A percentile compares a stretch with the other conserved stretches of the same genome.
These are phyloP conservation scores for Cutaneotrichosporon dermatis DNA, from an alignment of 1,284 basidiomycete genomes.

Conservation along the genomic window DNA sequence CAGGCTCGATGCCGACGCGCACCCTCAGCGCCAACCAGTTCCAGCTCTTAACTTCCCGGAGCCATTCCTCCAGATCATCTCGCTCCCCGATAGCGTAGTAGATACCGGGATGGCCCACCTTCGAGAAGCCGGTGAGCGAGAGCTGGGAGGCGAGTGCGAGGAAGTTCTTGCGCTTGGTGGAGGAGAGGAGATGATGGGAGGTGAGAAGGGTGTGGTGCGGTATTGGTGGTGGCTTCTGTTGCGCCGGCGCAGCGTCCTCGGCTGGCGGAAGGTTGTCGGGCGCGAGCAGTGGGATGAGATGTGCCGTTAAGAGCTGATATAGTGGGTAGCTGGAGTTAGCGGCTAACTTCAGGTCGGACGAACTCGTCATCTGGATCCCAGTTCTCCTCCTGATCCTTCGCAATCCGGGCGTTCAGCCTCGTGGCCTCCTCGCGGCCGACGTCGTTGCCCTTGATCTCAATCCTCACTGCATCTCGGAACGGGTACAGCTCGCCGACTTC, in stretches of 20 bases:
- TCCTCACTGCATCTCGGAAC: conserved; percentile 11
- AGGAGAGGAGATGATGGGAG: conserved; percentile 67
- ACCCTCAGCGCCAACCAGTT: conserved; percentile 68
- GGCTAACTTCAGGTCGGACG: conserved; percentile 45
- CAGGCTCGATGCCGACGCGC: conserved; percentile 50
- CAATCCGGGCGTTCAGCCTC: conserved; percentile 55
- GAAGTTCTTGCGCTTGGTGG: conserved; percentile 62
- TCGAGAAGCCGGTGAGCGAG: conserved; percentile 61
- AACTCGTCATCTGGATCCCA: conserved; percentile 52
- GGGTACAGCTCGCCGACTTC: conserved; percentile 49
- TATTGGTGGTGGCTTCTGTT: not conserved
- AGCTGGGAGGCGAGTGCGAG: conserved; percentile 60
- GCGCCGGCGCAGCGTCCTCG: not conserved
- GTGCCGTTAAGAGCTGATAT: conserved; percentile 58
- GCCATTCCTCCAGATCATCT: conserved; percentile 60
- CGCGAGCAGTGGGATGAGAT: conserved; percentile 58
- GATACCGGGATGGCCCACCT: conserved; percentile 67
- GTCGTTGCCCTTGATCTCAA: conserved; percentile 49
- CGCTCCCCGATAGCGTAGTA: conserved; percentile 62
- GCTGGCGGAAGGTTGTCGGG: conserved; percentile 9
- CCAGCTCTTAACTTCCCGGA: conserved; percentile 64
- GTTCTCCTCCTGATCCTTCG: conserved; percentile 46
- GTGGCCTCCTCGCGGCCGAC: conserved; percentile 32
- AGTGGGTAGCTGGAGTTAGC: conserved; percentile 55
- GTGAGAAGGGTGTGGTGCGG: conserved; percentile 62